phyloP scores from a whole-genome alignment of 805 yeast species.

The Grigorovia jiainica region DNA sequence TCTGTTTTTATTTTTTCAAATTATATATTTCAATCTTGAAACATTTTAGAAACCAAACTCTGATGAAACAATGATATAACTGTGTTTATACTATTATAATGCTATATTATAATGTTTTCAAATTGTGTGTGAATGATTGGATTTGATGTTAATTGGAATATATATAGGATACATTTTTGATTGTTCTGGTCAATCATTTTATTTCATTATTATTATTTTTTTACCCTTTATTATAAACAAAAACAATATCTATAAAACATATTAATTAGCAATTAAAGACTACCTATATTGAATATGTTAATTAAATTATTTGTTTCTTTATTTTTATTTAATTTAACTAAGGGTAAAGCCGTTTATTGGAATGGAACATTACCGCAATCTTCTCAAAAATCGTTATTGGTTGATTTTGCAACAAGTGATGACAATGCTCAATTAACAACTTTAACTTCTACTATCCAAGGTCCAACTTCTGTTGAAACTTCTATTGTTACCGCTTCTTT shows the following conservation, averaged over 20 bases:
- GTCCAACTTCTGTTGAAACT: background rate
- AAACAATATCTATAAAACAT: too few relatives aligned
- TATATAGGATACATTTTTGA: background rate
- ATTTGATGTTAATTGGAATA: background rate
- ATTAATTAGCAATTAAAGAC: too few relatives aligned
- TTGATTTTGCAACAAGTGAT: too few relatives aligned
- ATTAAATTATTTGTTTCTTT: background rate
- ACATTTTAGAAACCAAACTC: background rate
- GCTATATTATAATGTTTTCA: too few relatives aligned
- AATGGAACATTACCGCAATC: background rate
- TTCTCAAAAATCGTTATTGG: background rate
- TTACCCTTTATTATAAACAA: background rate
- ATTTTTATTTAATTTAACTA: background rate
- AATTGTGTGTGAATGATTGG: too few relatives aligned
- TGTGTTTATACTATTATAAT: background rate
- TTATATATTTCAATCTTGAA: background rate
- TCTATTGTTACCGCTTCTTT: conserved; percentile 2
- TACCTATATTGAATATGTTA: background rate
- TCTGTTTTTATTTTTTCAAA: background rate
- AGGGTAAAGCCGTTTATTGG: conserved; percentile 1
- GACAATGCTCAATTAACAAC: background rate
- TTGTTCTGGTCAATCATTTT: background rate
- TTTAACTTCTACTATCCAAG: conserved; percentile 4
- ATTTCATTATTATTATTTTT: background rate
- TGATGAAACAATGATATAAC: background rate